Evolutionary conservation across 768 basidiomycete species (phyloP), one percentile per base, ranked within the genome.

Genomic region (Terana coerulea): DNA sequence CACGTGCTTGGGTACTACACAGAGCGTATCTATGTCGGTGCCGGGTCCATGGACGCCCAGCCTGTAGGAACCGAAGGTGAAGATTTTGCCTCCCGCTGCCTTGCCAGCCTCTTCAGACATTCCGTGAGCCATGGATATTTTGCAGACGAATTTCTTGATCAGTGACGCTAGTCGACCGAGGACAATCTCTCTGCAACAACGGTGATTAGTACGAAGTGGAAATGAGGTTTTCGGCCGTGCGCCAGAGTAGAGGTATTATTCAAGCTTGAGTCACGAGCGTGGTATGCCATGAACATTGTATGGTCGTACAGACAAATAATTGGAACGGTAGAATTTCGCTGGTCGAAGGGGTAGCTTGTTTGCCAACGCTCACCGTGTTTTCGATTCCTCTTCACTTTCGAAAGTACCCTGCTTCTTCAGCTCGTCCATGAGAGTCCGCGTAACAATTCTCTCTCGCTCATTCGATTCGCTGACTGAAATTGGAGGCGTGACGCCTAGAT

Each of bases 61-160:
- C 61, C 97, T 88, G 76, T 98, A 98, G 46, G 95, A 98, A 35
- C 97, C 97, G 68, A 95, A 99, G 6, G 97, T 98, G 69, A 93
- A 99, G 66, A 99, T 98, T 76, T 98, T 95, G 57, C 95, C 97
- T 46, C 97, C 97, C 8, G 97, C 92, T 42, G 90, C 85, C 46
- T 72, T 80, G 8, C 95, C 95, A 1, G 91, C 88, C 17, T 86
- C 71, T 57, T 98, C 94, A 26, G 94, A 95, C 40, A 95, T 73
- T 6, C 95, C 95, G 34, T 78, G 80, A 37, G 80, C 71, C 51
- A 95, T 66, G 7, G 89, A 87, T 1, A 95, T 84, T 56, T 81
- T 80, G 63, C 81, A 82, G 43, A 99, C 97, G 65, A 98, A 99
- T 64, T 90, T 83, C 72, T 92, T 93, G 59, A 98, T 92, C 24